phyloP scores from a whole-genome alignment of 495 filamentous ascomycete genomes.

The Penicillium longicatenatum region DNA sequence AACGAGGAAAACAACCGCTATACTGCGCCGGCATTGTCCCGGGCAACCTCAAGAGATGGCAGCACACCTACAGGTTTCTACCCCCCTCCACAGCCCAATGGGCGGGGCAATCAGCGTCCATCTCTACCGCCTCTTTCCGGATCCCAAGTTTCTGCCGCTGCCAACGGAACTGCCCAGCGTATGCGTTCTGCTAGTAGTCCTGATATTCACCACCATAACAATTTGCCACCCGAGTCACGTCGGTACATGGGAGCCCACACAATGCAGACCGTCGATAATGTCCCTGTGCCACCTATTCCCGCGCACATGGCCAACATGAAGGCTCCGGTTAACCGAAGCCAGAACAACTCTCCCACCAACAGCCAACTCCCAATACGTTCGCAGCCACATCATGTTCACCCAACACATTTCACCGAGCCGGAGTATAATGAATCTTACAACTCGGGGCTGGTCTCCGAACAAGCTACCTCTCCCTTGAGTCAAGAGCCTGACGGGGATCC shows the following conservation, averaged over 20 bases:
- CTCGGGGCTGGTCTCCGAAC: slow-evolving; percentile 35
- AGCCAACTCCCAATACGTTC: slow-evolving; percentile 49
- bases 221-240: slow-evolving; percentile 40
- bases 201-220: slow-evolving; percentile 60
- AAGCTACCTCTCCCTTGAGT: slow-evolving; percentile 40
- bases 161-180: slow-evolving; percentile 52
- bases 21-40: slow-evolving; percentile 82
- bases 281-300: slow-evolving; percentile 65
- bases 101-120: slow-evolving; percentile 70
- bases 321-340: slow-evolving; percentile 65
- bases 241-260: slow-evolving; percentile 58
- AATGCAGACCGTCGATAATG: slow-evolving; percentile 66
- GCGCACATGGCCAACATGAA: slow-evolving; percentile 60
- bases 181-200: slow-evolving; percentile 72
- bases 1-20: slow-evolving; percentile 75
- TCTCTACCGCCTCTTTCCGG: slow-evolving; percentile 77
- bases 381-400: slow-evolving; percentile 31
- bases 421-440: slow-evolving; percentile 37
- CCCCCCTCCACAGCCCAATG: slow-evolving; percentile 51
- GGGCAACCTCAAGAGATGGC: slow-evolving; percentile 78
- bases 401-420: slow-evolving; percentile 43
- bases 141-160: slow-evolving; percentile 55
- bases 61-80: slow-evolving; percentile 59
- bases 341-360: slow-evolving; percentile 65
- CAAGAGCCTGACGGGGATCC: slow-evolving; percentile 39